Percentiles rank a stretch among this genome's conserved stretches.
phyloP scores from a whole-genome alignment of 164 flowering plant genomes.

The Saururus chinensis region DNA sequence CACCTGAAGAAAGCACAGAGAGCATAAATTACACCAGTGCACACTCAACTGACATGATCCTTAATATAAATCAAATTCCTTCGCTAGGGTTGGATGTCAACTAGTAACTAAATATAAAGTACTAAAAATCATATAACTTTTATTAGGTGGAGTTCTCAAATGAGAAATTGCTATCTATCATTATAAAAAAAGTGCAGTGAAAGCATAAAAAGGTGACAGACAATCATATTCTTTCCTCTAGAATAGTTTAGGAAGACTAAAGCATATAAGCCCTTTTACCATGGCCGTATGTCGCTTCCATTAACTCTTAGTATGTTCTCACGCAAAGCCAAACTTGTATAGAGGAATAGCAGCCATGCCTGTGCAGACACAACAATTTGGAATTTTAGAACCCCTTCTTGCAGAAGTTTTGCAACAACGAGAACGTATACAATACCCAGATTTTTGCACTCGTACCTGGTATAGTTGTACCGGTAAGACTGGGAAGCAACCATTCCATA shows the following conservation, averaged over 20 bases:
- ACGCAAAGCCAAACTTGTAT: conserved; percentile 86
- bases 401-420: neutral
- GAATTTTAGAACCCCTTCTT: neutral
- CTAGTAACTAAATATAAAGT: too few relatives aligned
- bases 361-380: conserved; percentile 13
- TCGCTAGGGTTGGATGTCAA: neutral
- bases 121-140: too few relatives aligned
- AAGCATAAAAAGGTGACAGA: too few relatives aligned
- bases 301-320: conserved; percentile 84
- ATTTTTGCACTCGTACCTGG: conserved; percentile 41
- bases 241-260: too few relatives aligned
- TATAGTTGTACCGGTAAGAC: conserved; percentile 91
- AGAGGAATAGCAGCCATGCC: conserved; percentile 93
- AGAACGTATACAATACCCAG: neutral
- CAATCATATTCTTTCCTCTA: too few relatives aligned
- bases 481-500: conserved; percentile 91
- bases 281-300: conserved; percentile 96
- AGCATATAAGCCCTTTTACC: conserved; percentile 29
- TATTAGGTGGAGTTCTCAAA: too few relatives aligned
- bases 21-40: neutral
- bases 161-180: too few relatives aligned
- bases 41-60: too few relatives aligned
- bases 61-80: neutral
- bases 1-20: conserved; percentile 43
- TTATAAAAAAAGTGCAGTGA: too few relatives aligned